Evolutionary conservation across 2,329 filamentous ascomycete genomes (phyloP).

Genomic region (Diaporthe sp.): DNA sequence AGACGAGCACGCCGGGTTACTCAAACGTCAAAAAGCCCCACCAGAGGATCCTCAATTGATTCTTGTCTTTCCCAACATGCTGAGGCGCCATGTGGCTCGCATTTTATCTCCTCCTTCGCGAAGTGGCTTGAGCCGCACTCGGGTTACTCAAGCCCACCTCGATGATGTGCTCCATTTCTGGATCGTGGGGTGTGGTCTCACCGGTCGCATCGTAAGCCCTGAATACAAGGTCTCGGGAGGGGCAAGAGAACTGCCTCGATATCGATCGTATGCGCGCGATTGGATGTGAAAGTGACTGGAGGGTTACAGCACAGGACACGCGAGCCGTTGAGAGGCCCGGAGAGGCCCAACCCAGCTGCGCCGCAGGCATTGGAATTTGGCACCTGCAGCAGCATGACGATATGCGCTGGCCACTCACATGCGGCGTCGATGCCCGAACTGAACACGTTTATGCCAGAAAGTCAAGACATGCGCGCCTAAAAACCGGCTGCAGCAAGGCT

Average conservation of each 20-base stretch:
- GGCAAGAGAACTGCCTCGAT: neutral
- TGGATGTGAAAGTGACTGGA: neutral
- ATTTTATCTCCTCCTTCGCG: neutral
- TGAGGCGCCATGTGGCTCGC: neutral
- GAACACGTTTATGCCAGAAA: neutral
- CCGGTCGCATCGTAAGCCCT: constrained; percentile 1
- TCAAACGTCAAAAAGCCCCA: neutral
- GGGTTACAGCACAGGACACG: neutral
- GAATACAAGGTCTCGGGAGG: constrained; percentile 3
- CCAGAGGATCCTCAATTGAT: neutral
- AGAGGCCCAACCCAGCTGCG: neutral
- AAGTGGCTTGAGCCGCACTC: neutral
- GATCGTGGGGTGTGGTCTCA: neutral
- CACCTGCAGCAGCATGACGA: neutral
- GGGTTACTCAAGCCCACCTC: constrained; percentile 4
- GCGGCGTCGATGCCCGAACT: neutral
- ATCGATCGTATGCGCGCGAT: neutral
- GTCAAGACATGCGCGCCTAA: neutral
- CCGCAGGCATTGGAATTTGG: neutral
- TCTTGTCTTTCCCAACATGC: neutral
- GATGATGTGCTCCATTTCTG: neutral
- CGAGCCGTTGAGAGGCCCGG: neutral
- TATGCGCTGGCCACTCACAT: neutral
- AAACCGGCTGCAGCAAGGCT: neutral
- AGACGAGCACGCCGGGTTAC: neutral